Conservation (phyloP, 495 filamentous ascomycete species). For the Penicillium manginii region DNA sequence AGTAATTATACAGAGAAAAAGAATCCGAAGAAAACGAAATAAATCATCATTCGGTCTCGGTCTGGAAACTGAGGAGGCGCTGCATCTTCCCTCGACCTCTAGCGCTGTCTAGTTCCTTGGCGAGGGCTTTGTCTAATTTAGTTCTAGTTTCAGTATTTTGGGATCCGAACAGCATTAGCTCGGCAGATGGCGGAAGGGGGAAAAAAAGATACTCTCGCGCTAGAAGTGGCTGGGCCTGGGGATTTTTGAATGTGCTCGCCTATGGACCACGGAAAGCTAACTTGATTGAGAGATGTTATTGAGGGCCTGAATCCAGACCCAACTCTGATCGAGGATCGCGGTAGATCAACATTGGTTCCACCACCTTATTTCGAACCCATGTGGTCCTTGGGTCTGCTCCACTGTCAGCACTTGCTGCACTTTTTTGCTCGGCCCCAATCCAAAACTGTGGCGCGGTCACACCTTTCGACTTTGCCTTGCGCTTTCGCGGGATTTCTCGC, state of each 20-base stretch:
- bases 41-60: neutral
- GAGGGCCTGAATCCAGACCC: conserved; percentile 1
- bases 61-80: neutral
- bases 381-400: conserved; percentile 4
- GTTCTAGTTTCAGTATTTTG: neutral
- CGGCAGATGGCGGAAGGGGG: neutral
- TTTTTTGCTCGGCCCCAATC: conserved; percentile 4
- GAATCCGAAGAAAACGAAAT: neutral
- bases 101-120: conserved; percentile 3
- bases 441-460: conserved; percentile 4
- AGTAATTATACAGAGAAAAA: neutral
- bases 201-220: neutral
- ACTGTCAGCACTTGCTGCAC: conserved; percentile 2
- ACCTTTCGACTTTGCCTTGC: neutral
- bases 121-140: conserved; percentile 1
- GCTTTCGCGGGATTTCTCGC: neutral
- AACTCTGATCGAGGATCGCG: conserved; percentile 6
- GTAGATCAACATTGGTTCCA: conserved; percentile 26
- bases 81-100: neutral
- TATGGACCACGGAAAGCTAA: neutral
- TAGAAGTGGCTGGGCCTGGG: neutral
- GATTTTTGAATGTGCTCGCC: neutral
- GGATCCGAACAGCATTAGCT: neutral
- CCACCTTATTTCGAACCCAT: conserved; percentile 26
- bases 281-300: neutral